A percentile compares a stretch with the other conserved stretches of the same genome.
Conservation (phyloP, 1,139 yeast species). For the Barnettozyma hawaiiensis region DNA sequence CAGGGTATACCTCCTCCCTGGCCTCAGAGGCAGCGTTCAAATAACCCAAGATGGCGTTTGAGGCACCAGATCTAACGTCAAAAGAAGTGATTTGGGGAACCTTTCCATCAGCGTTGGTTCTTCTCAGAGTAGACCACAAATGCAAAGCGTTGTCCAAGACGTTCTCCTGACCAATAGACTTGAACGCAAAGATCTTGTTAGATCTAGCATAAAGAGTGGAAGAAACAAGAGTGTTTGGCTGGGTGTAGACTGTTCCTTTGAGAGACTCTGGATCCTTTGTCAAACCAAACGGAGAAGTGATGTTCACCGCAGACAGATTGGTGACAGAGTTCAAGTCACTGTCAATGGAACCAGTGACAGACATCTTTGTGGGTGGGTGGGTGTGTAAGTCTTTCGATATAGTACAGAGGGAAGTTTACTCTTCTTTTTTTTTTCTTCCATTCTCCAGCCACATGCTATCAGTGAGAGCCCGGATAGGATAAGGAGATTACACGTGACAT, state of each 20-base stretch:
- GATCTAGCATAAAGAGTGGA: conserved; percentile 62
- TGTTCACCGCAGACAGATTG: conserved; percentile 31
- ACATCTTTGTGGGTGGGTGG: no score
- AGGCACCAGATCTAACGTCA: conserved; percentile 83
- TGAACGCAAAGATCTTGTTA: conserved; percentile 64
- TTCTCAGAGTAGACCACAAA: conserved; percentile 54
- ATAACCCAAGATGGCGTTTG: conserved; percentile 74
- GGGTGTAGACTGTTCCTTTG: conserved; percentile 46
- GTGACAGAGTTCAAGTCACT: conserved; percentile 17
- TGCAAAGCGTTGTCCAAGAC: conserved; percentile 55
- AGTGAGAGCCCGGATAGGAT: conserved; percentile 3
- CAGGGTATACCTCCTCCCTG: conserved; percentile 32
- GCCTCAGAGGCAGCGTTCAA: conserved; percentile 35
- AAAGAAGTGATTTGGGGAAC: conserved; percentile 56
- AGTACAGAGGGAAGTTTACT: no score
- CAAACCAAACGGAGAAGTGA: conserved; percentile 50
- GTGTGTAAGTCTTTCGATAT: no score
- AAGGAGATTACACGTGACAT: conserved; percentile 2
- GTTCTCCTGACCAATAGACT: conserved; percentile 55
- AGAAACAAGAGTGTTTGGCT: conserved; percentile 60
- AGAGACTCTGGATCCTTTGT: conserved; percentile 52
- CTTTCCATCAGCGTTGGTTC: conserved; percentile 48
- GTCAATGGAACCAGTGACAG: conserved; percentile 20
- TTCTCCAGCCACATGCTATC: conserved; percentile 1
- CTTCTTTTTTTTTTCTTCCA: neutral